Evolutionary conservation across 805 yeast genomes (phyloP).

Genomic region (Cyberlindnera mycetangii): DNA sequence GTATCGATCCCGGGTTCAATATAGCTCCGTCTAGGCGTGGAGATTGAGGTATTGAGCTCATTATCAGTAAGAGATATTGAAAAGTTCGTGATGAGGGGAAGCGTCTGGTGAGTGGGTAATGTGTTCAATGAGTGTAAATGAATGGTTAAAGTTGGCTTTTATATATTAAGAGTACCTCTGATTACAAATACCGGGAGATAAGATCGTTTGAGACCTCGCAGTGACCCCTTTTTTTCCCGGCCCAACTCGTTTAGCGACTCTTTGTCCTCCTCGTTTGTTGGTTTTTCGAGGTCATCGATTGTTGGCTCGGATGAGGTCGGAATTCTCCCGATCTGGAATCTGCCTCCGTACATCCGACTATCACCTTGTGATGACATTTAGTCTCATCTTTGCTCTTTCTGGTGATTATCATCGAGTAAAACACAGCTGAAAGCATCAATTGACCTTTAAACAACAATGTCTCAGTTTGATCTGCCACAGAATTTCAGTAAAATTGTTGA

Average conservation of each 20-base stretch:
- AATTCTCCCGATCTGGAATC: background rate
- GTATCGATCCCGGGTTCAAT: constrained; percentile 41
- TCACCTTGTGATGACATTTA: background rate
- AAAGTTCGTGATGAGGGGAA: too few relatives aligned
- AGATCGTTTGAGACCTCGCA: background rate
- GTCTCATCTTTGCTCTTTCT: background rate
- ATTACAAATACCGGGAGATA: background rate
- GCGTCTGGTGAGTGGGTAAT: too few relatives aligned
- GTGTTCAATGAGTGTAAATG: background rate
- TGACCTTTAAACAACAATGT: constrained; percentile 12
- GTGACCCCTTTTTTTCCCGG: background rate
- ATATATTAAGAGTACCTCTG: background rate
- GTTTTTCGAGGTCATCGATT: constrained; percentile 4
- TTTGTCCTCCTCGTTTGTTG: background rate
- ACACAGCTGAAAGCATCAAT: background rate
- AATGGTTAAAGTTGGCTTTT: background rate
- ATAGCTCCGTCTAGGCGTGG: constrained; percentile 19
- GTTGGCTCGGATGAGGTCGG: constrained; percentile 1
- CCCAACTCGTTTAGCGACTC: background rate
- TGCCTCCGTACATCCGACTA: background rate
- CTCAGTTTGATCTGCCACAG: constrained; percentile 33
- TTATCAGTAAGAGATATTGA: background rate
- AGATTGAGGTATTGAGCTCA: constrained; percentile 7
- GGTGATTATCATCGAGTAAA: too few relatives aligned
- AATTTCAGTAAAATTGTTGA: constrained; percentile 36